These are phyloP conservation scores for Tolypocladium guangdongense DNA, from an alignment of 2,329 filamentous ascomycete genomes.

Conservation along the genomic window DNA sequence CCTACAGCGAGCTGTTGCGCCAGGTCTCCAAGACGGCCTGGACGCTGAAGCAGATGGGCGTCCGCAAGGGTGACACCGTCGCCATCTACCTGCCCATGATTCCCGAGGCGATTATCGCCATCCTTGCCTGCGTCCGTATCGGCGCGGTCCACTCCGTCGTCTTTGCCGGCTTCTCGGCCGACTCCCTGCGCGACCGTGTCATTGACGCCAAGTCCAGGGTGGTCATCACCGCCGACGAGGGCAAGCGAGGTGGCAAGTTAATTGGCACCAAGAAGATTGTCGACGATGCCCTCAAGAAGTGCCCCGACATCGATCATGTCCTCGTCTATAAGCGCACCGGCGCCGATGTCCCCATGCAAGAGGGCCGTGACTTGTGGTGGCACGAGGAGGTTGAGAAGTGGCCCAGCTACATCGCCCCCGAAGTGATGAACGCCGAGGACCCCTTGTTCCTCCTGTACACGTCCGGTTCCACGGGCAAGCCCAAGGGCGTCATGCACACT, in stretches of 20 bases:
- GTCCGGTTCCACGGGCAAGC: constrained; percentile 94
- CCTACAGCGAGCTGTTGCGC: constrained; percentile 84
- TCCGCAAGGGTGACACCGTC: constrained; percentile 93
- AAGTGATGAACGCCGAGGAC: constrained; percentile 85
- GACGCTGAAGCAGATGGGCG: constrained; percentile 88
- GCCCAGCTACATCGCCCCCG: constrained; percentile 82
- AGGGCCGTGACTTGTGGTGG: constrained; percentile 92
- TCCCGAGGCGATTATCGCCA: constrained; percentile 83
- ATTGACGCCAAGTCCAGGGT: constrained; percentile 84
- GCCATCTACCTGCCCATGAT: constrained; percentile 99
- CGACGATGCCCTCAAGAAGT: constrained; percentile 93
- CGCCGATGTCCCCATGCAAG: constrained; percentile 81
- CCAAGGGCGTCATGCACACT: constrained; percentile 97
- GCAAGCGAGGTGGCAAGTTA: constrained; percentile 92
- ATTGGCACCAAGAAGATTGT: constrained; percentile 99
- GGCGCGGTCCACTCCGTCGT: constrained; percentile 95
- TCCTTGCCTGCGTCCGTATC: constrained; percentile 84
- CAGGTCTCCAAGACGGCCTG: constrained; percentile 83
- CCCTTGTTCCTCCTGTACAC: constrained; percentile 97
- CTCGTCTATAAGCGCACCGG: constrained; percentile 94
- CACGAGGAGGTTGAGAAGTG: constrained; percentile 97
- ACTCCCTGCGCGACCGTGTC: constrained; percentile 91
- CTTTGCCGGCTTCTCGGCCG: constrained; percentile 94
- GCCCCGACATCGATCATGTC: constrained; percentile 74
- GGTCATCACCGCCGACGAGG: constrained; percentile 94